Percentiles rank a stretch among this genome's conserved stretches.
Evolutionary conservation across 176 grass and related monocot species (phyloP).

Genomic region (Oryza australiensis): DNA sequence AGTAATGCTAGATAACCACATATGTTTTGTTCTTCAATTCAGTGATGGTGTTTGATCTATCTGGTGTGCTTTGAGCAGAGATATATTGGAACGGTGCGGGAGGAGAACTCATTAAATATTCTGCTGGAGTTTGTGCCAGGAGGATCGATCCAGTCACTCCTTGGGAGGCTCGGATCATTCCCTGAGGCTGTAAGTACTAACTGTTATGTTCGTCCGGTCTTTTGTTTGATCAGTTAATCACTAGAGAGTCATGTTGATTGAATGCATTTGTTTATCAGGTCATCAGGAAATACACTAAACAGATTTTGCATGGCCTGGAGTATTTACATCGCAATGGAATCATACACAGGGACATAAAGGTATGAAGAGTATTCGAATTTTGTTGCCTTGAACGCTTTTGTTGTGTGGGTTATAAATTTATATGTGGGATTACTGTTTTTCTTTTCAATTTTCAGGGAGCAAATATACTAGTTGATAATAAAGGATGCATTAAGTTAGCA

Average conservation of each 20-base stretch:
- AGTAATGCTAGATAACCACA: conserved; percentile 22
- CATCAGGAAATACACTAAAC: conserved; percentile 87
- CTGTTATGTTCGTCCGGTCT: neutral
- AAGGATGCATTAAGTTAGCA: conserved; percentile 92
- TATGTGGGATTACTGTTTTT: neutral
- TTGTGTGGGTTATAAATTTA: neutral
- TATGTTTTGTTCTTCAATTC: neutral
- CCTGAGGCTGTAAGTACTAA: conserved; percentile 70
- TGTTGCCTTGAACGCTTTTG: neutral
- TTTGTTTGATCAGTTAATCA: conserved; percentile 5
- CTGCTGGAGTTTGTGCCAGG: conserved; percentile 92
- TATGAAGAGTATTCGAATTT: conserved; percentile 20
- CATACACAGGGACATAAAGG: conserved; percentile 99
- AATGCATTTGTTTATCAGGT: conserved; percentile 53
- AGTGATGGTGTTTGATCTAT: neutral
- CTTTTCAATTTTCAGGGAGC: conserved; percentile 65
- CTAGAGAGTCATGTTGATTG: neutral
- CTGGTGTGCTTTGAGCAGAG: conserved; percentile 44
- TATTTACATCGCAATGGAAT: conserved; percentile 93
- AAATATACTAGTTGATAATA: conserved; percentile 95
- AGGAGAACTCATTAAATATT: conserved; percentile 89
- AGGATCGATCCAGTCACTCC: conserved; percentile 87
- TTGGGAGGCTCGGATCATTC: conserved; percentile 84
- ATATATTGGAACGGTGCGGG: conserved; percentile 78
- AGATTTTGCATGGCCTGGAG: conserved; percentile 80